Evolutionary conservation across 139 green algal genomes (phyloP), one percentile per base, ranked within the genome.

Genomic region (Chlorokybus atmophyticus): DNA sequence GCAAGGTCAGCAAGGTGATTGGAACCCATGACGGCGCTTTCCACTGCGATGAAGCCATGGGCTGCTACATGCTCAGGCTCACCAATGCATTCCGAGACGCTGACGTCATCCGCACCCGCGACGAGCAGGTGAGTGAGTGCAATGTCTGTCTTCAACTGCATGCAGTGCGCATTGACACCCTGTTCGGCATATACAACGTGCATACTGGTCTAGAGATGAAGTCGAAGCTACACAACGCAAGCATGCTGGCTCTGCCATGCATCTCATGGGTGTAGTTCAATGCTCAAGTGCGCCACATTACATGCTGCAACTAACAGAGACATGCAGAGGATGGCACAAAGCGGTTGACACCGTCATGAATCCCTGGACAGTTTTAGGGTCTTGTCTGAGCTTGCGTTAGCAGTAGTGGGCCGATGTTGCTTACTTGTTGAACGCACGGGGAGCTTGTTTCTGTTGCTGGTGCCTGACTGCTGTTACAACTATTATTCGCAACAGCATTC

Each of bases 1-100:
- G n/a, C n/a, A n/a, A n/a, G n/a, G n/a, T n/a, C n/a, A n/a, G n/a
- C n/a, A n/a, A n/a, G n/a, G n/a, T n/a, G n/a, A n/a, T n/a, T n/a
- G 63, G 63, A 17, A 71, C 71, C 3, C 90, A 98, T 67, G 83
- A 73, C 31, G 90, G 90, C 21, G 80, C 77, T 1, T 98, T 98
- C 64, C 91, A 98, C 65, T 96, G 88, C 74, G 91, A 97, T 59
- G 91, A 98, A 71, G 91, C 85, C 0, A 68, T 98, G 8, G 91
- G 88, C 1, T 93, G 83, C 72, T 94, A 77, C 70, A 53, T 98
- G 70, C 29, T 78, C 17, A 19, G 57, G 19, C 40, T 17, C 29
- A 76, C 68, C 29, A 39, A 59, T 6, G 35, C 47, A 29, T 76
- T 76, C 39, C 7, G 10, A 2, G 57, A 76, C 38, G 68, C 67